phyloP scores from a whole-genome alignment of 2,329 filamentous ascomycete genomes.

The Diaporthe humulicola region DNA sequence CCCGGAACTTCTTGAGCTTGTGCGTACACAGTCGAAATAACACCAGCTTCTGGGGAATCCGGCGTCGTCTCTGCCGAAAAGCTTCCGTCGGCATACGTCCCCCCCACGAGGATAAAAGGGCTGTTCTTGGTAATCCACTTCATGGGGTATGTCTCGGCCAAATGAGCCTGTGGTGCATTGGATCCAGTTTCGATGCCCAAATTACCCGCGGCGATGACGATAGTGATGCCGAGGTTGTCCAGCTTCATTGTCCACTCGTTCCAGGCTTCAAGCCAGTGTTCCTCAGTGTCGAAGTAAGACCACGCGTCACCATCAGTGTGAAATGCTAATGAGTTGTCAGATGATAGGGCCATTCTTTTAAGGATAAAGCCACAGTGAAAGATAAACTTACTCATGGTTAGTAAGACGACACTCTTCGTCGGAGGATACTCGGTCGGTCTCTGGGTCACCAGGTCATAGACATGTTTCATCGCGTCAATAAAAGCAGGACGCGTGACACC shows the following conservation, averaged over 20 bases:
- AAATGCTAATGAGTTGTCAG: neutral
- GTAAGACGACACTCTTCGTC: neutral
- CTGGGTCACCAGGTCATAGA: neutral
- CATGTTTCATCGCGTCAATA: neutral
- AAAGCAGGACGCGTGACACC: neutral
- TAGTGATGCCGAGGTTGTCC: neutral
- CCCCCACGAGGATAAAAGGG: neutral
- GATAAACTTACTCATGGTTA: neutral
- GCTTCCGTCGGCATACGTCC: neutral
- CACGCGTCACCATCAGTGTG: neutral
- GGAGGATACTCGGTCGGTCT: neutral
- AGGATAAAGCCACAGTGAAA: neutral
- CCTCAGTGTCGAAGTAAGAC: neutral
- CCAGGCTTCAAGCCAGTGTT: neutral
- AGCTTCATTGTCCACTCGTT: neutral
- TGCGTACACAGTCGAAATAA: neutral
- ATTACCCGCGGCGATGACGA: neutral
- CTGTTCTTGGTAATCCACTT: neutral
- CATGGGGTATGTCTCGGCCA: neutral
- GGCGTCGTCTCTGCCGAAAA: neutral
- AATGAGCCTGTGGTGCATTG: neutral
- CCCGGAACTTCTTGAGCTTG: neutral
- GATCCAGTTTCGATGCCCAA: neutral
- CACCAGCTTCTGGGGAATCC: neutral
- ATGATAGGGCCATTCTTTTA: fast-evolving